Evolutionary conservation across 1,284 basidiomycete genomes (phyloP), one percentile per base, ranked within the genome.

Genomic region (Sphagnurus paluster): DNA sequence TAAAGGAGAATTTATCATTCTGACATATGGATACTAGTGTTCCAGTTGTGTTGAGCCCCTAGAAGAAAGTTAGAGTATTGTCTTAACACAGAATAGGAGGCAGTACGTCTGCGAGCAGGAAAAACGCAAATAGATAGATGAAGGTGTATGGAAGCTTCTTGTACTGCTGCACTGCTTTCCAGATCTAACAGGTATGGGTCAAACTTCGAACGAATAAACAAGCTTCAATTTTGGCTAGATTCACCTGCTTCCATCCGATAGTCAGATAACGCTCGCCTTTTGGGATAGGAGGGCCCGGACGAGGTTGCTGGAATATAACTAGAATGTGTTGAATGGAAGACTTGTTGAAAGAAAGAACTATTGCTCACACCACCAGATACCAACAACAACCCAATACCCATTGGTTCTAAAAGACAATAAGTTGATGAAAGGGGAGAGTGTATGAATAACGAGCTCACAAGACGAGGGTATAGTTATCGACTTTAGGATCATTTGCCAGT

Each of bases 241-340:
- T n/a, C n/a, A 79, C 82, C 70, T 90, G 87, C 57, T 87, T 89
- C 88, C 87, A 91, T 11, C 89, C 88, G 34, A 91, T 73, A 0
- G 86, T 87, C 21, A 90, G 46, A 58, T 88, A 90, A 52, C 67
- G 73, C 56, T 87, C 78, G 44, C 84, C 84, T 58, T 84, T 80
- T 0, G 88, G 88, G 14, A 92, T 65, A 11, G 77, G 61, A 32
- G 89, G 88, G 0, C 88, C 88, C 0, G 83, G 82, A 5, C 88
- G 79, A 10, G 80, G 83, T 56, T 87, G 76, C 60, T 90, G 88
- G 62, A 82, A 86, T 44, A 90, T 78, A 60, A 90, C 85, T 89
- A 44, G 2, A 34, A 10, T 19, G 25, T 19, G 9, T 41, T 30
- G n/a, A n/a, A n/a, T n/a, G n/a, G n/a, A n/a, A 16, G 32, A 7